Base-by-base conservation (phyloP, 495 filamentous ascomycete genomes). In the Aspergillus funiculosus region DNA sequence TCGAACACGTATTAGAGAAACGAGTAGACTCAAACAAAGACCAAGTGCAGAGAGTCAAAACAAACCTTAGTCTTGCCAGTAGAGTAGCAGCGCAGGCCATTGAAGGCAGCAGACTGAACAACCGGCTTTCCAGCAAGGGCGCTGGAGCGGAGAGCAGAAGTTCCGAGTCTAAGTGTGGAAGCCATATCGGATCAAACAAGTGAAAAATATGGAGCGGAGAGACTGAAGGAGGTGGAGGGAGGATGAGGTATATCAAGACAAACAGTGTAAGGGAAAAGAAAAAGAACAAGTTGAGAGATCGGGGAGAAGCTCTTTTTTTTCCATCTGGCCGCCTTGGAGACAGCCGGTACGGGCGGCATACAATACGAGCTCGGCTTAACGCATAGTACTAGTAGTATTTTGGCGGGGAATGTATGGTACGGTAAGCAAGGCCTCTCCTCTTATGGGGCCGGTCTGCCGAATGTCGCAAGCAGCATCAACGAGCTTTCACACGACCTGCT, bases 1-100 rank as follows among this genome's bases (percentile, higher is more conserved):
- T 24, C 4, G 19, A 28, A 7, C 5, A 1, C 14, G 3, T 10
- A 7, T 36, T 13, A 28, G 15, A 36, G 4, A 32, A 19, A 42
- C n/a, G 21, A n/a, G n/a, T n/a, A 22, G 19, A 22, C 24, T 24
- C 10, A 14, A 37, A 39, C 13, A 39, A 3, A 18, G 35, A 38
- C n/a, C n/a, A 4, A 20, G 17, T 22, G 20, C 27, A 15, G n/a
- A 10, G 10, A 40, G 17, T 11, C 8, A 37, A 50, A 29, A 52
- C 27, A 25, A 48, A 90, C 91, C 81, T 90, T 85, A 46, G 83
- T 74, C 77, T 96, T 95, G 30, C 69, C 76, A 54, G 88, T 79
- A 41, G 89, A 94, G 71, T 95, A 95, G 79, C 79, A 82, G 69
- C 90, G 81, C 62, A 83, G 67, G 61, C 89, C 85, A 73, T 82